Conservation (phyloP, 139 green algal genomes). For the Chlamydomonas sp. region DNA sequence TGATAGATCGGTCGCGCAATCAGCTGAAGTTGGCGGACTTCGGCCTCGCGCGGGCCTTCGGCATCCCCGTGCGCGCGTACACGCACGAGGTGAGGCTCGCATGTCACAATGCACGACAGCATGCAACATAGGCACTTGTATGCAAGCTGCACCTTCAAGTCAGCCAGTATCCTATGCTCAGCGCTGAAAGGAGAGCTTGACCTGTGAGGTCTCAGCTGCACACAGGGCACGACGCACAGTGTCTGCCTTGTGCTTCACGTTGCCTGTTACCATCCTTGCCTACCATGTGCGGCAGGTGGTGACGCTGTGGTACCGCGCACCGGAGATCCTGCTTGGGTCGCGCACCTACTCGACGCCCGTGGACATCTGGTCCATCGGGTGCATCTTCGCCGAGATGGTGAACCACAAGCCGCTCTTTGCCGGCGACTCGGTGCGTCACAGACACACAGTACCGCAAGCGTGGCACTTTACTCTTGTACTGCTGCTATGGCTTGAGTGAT, state of each 20-base stretch:
- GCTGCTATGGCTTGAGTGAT: too few relatives aligned
- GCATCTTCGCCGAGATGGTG: conserved; percentile 99
- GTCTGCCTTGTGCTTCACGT: background rate
- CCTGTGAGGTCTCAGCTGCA: background rate
- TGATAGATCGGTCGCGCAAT: conserved; percentile 89
- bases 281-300: conserved; percentile 76
- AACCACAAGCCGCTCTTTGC: conserved; percentile 82
- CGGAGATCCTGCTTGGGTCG: conserved; percentile 95
- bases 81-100: conserved; percentile 87
- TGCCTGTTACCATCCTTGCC: background rate
- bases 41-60: conserved; percentile 94
- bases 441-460: background rate
- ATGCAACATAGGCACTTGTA: too few relatives aligned
- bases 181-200: too few relatives aligned
- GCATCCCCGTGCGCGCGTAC: conserved; percentile 95
- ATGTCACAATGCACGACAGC: too few relatives aligned
- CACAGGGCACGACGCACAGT: background rate
- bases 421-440: conserved; percentile 66
- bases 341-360: conserved; percentile 95
- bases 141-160: too few relatives aligned
- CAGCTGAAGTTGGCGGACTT: conserved; percentile 98
- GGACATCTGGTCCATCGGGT: conserved; percentile 98
- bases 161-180: too few relatives aligned
- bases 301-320: conserved; percentile 96
- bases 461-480: background rate